These are phyloP conservation scores for Picea abies DNA, from an alignment of 83 land plant genomes.

Conservation along the genomic window DNA sequence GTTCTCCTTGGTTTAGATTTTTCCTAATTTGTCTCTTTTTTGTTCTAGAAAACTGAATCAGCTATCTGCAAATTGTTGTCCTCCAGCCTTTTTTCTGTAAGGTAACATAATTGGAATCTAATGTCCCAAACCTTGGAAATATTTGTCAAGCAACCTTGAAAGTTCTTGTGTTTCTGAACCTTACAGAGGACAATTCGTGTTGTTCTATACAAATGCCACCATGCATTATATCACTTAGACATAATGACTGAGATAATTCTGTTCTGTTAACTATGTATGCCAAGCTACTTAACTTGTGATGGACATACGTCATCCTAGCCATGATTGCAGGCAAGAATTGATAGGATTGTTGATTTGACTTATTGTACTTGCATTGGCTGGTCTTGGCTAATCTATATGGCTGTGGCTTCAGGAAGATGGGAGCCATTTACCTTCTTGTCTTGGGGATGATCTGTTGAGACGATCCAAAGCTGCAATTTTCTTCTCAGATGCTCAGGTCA, in stretches of 20 bases:
- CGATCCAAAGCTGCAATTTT: background rate
- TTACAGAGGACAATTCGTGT: background rate
- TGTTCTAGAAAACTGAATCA: slow-evolving; percentile 1
- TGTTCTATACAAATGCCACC: background rate
- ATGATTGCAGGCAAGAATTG: background rate
- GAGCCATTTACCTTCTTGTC: slow-evolving; percentile 9
- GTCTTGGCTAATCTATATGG: background rate
- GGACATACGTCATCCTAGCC: background rate
- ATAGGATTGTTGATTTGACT: background rate
- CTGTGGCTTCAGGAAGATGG: slow-evolving; percentile 5
- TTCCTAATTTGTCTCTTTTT: background rate
- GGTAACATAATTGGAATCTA: background rate
- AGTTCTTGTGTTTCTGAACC: background rate
- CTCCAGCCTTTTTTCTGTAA: background rate
- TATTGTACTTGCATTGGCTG: background rate
- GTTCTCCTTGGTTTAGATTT: background rate
- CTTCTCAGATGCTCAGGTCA: background rate
- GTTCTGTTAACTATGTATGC: no score
- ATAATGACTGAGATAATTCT: background rate
- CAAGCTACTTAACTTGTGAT: no score
- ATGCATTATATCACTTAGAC: background rate
- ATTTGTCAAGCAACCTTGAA: background rate
- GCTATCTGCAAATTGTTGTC: background rate
- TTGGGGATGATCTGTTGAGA: slow-evolving; percentile 1
- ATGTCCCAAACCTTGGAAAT: background rate